Percentiles rank a stretch among this genome's conserved stretches.
Conservation (phyloP, 305 asterid genomes). For the Rubia peregrina region DNA sequence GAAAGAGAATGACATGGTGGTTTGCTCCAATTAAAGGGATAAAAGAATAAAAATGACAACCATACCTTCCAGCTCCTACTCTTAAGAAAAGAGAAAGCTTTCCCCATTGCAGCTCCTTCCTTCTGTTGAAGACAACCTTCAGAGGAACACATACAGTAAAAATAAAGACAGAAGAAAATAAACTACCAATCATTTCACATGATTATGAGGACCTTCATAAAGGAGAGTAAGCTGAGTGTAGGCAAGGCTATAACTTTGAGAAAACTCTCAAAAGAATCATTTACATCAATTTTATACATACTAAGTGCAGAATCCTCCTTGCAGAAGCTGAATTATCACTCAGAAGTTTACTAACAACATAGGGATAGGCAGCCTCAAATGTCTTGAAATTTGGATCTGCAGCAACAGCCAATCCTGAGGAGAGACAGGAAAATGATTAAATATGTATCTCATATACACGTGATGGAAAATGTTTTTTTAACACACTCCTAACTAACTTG, state of each 20-base stretch:
- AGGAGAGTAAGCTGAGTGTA: background rate
- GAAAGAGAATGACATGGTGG: background rate
- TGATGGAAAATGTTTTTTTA: no score
- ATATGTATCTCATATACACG: background rate
- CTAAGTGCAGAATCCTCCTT: slow-evolving; percentile 76
- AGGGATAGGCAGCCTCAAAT: slow-evolving; percentile 92
- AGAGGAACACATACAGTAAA: slow-evolving; percentile 17
- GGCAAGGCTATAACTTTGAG: background rate
- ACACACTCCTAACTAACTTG: background rate
- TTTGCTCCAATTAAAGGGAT: background rate
- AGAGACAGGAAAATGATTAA: slow-evolving; percentile 12
- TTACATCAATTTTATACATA: slow-evolving; percentile 16
- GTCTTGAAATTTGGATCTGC: slow-evolving; percentile 88
- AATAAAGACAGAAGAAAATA: background rate
- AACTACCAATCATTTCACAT: background rate
- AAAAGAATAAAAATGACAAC: background rate
- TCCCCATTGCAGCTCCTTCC: slow-evolving; percentile 83
- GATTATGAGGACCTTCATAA: background rate
- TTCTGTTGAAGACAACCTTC: slow-evolving; percentile 79
- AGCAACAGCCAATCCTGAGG: slow-evolving; percentile 82
- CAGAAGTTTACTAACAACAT: slow-evolving; percentile 90
- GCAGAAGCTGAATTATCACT: slow-evolving; percentile 70
- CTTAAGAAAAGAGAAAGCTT: slow-evolving; percentile 70
- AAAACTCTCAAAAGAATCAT: background rate
- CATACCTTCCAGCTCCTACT: slow-evolving; percentile 72